Evolutionary conservation across 768 basidiomycete genomes (phyloP).

Genomic region (Steccherinum ochraceum): DNA sequence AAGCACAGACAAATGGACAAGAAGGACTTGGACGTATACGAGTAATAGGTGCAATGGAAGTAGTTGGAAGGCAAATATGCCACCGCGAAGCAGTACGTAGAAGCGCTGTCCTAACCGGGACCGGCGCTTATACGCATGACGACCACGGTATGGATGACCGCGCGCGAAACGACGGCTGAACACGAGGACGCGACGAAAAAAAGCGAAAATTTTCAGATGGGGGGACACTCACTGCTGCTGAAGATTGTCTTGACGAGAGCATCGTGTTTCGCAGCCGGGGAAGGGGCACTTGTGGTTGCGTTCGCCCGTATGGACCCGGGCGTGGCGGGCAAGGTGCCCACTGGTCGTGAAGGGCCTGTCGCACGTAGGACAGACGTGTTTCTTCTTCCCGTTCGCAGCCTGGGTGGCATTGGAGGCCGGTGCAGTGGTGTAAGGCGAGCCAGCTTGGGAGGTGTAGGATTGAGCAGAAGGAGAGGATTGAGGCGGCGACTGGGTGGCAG

Average conservation of each 20-base stretch:
- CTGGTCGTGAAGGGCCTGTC: slow-evolving; percentile 80
- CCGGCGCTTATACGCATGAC: too few species aligned
- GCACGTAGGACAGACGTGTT: slow-evolving; percentile 66
- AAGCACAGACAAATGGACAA: too few species aligned
- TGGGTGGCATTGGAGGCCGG: not conserved
- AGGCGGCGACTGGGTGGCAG: too few species aligned
- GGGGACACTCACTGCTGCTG: slow-evolving; percentile 46
- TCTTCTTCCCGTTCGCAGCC: slow-evolving; percentile 16
- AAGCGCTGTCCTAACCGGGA: too few species aligned
- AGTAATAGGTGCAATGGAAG: too few species aligned
- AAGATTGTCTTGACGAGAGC: slow-evolving; percentile 86
- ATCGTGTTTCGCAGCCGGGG: slow-evolving; percentile 90
- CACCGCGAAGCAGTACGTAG: too few species aligned
- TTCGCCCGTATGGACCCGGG: slow-evolving; percentile 88
- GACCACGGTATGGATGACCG: too few species aligned
- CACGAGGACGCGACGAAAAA: not conserved
- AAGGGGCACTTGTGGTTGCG: slow-evolving; percentile 91
- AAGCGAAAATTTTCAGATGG: not conserved
- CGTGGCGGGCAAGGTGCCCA: slow-evolving; percentile 83
- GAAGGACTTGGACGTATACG: too few species aligned
- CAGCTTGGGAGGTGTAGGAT: not conserved
- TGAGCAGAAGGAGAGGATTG: not conserved
- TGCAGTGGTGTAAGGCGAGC: not conserved
- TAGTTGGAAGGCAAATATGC: too few species aligned
- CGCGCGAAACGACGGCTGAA: not conserved